Evolutionary conservation across 1,139 yeast species (phyloP).

Genomic region (Pneumocystis murina): DNA sequence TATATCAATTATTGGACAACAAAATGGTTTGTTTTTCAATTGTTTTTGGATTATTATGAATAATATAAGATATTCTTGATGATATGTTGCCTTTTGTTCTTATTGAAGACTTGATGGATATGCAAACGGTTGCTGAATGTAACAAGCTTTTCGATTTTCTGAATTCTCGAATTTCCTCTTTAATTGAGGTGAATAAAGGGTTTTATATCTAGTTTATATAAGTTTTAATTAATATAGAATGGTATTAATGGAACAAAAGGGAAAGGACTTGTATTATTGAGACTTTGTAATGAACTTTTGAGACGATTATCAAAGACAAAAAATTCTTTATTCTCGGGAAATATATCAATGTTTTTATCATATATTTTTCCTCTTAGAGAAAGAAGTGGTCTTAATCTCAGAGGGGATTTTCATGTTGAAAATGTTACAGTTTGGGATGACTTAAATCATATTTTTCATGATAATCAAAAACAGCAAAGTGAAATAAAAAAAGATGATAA

Average conservation of each 20-base stretch:
- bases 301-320: constrained; percentile 25
- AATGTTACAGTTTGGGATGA: constrained; percentile 24
- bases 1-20: background rate
- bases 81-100: constrained; percentile 16
- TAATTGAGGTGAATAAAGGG: constrained; percentile 15
- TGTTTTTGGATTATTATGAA: background rate
- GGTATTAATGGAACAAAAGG: constrained; percentile 23
- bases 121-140: constrained; percentile 25
- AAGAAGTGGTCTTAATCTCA: constrained; percentile 26
- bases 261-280: constrained; percentile 27
- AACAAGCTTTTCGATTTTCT: constrained; percentile 26
- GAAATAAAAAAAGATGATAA: background rate
- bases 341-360: constrained; percentile 26
- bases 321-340: constrained; percentile 27
- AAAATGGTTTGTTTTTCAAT: background rate
- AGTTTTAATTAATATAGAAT: background rate
- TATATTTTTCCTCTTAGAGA: constrained; percentile 27
- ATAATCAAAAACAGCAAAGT: constrained; percentile 5
- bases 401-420: constrained; percentile 26
- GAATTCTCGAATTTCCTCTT: constrained; percentile 19
- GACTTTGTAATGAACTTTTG: constrained; percentile 27
- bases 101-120: constrained; percentile 26
- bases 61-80: constrained; percentile 2
- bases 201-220: background rate
- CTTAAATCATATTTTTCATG: constrained; percentile 2